A percentile compares a stretch with the other conserved stretches of the same genome.
Evolutionary conservation across 345 rosid species (phyloP).

Genomic region (Camelina neglecta): DNA sequence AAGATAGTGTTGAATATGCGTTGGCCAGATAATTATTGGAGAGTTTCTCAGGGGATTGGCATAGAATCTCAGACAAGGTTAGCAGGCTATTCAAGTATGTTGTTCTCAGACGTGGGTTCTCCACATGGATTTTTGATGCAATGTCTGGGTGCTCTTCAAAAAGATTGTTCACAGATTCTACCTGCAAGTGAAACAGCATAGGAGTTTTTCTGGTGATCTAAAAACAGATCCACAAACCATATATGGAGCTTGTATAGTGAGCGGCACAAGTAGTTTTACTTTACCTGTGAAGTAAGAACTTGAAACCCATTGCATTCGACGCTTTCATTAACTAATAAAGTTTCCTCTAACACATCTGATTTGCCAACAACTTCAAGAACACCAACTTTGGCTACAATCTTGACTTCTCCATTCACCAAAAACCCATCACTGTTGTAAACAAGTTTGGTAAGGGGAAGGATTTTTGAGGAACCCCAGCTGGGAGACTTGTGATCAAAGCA

Average conservation of each 20-base stretch:
- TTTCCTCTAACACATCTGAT: neutral
- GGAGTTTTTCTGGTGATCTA: too few species aligned
- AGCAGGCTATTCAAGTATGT: neutral
- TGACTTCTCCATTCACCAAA: neutral
- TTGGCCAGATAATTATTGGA: neutral
- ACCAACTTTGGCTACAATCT: neutral
- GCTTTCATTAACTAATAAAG: neutral
- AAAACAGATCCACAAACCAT: too few species aligned
- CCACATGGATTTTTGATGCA: neutral
- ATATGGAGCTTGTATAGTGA: neutral
- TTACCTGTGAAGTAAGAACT: neutral
- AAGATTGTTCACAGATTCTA: neutral
- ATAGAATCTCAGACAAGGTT: neutral
- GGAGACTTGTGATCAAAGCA: neutral
- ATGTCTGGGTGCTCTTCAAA: neutral
- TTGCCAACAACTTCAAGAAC: neutral
- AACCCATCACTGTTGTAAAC: neutral
- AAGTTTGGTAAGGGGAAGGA: too few species aligned
- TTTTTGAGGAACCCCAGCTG: too few species aligned
- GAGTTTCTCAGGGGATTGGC: neutral
- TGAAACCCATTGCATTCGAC: neutral
- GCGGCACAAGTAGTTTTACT: too few species aligned
- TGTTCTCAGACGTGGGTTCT: neutral
- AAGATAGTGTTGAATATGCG: neutral
- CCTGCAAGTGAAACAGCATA: neutral